These are phyloP conservation scores for Hordeum marinum DNA, from an alignment of 176 grass and related monocot species.

Conservation along the genomic window DNA sequence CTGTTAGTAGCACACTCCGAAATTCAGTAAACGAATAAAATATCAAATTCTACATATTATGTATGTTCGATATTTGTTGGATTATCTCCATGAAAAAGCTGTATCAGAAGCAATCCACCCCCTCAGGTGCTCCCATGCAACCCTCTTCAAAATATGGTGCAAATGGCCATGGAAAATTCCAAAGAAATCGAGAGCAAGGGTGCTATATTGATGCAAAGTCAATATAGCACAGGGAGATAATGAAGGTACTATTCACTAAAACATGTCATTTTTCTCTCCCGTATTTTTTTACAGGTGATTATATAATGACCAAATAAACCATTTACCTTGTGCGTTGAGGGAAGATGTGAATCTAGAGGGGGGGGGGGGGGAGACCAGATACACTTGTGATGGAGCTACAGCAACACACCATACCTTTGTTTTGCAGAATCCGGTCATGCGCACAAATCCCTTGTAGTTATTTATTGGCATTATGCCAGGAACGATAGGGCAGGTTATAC, in stretches of 20 bases:
- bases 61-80: background rate
- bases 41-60: background rate
- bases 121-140: background rate
- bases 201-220: background rate
- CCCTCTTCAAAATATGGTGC: background rate
- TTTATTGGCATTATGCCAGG: constrained; percentile 96
- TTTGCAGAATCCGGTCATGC: constrained; percentile 91
- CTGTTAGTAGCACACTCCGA: background rate
- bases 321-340: background rate
- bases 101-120: background rate
- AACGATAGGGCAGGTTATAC: constrained; percentile 87
- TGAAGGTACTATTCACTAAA: background rate
- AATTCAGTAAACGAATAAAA: constrained; percentile 1
- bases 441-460: constrained; percentile 80
- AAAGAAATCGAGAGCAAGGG: background rate
- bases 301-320: background rate
- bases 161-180: background rate
- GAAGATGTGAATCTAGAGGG: background rate
- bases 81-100: background rate
- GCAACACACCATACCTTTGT: constrained; percentile 49
- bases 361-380: background rate
- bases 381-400: constrained; percentile 1
- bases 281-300: background rate
- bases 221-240: background rate
- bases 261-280: background rate